These are phyloP conservation scores for Flagelloscypha sp. DNA, from an alignment of 768 basidiomycete species.

Conservation along the genomic window DNA sequence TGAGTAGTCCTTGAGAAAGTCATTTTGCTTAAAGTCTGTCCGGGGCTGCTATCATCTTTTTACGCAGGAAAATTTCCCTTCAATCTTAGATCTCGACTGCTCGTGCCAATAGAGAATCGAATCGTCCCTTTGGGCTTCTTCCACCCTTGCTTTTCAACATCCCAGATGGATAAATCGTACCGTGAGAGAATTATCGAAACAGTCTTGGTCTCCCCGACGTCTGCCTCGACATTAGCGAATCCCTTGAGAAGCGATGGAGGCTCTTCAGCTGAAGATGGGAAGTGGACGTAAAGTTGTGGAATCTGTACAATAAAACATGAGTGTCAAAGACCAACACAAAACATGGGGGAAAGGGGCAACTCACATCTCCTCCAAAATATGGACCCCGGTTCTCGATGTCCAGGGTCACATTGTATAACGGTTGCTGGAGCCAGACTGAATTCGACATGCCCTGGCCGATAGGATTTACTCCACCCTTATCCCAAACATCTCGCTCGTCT, in stretches of 20 bases:
- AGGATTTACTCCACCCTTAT: constrained; percentile 45
- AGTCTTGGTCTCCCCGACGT: constrained; percentile 34
- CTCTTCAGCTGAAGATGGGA: constrained; percentile 53
- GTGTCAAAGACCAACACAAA: constrained; percentile 1
- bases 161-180: constrained; percentile 73
- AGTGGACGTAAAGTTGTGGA: constrained; percentile 69
- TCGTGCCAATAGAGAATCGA: constrained; percentile 56
- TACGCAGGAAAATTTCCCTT: constrained; percentile 27
- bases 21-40: too few relatives aligned
- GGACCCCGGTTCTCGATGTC: constrained; percentile 56
- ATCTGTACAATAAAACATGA: constrained; percentile 29
- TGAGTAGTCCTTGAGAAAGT: too few relatives aligned
- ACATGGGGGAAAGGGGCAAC: constrained; percentile 8
- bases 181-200: constrained; percentile 55
- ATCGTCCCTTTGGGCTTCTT: constrained; percentile 56
- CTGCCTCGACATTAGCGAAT: constrained; percentile 51
- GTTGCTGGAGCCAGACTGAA: constrained; percentile 64
- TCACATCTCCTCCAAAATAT: constrained; percentile 57
- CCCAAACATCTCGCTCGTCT: constrained; percentile 43
- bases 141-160: constrained; percentile 69
- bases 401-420: constrained; percentile 57
- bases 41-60: too few relatives aligned
- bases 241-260: constrained; percentile 68
- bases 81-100: constrained; percentile 56
- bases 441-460: constrained; percentile 49